phyloP scores from a whole-genome alignment of 1,139 yeast species.

The Suzukiozyma palmioleophila region DNA sequence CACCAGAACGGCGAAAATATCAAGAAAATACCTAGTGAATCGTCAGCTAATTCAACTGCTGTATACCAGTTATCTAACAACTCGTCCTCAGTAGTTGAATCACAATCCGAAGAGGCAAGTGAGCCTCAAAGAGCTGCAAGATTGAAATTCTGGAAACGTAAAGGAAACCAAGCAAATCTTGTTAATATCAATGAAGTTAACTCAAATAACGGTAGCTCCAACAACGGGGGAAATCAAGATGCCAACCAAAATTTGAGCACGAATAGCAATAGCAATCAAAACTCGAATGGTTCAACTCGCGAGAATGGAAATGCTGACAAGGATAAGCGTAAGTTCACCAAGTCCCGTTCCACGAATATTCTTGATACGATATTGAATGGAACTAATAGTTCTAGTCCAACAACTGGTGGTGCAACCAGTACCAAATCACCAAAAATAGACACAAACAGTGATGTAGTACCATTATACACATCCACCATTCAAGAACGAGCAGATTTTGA shows the following conservation, averaged over 20 bases:
- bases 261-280: constrained; percentile 6
- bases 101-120: constrained; percentile 23
- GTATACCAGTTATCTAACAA: constrained; percentile 11
- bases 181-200: constrained; percentile 2
- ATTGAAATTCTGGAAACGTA: constrained; percentile 51
- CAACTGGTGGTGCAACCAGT: neutral
- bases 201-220: neutral
- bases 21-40: constrained; percentile 3
- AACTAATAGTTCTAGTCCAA: constrained; percentile 5
- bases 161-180: constrained; percentile 13
- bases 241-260: constrained; percentile 5
- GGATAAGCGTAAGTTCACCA: constrained; percentile 16
- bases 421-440: constrained; percentile 5
- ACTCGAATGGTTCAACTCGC: constrained; percentile 5
- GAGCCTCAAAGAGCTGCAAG: constrained; percentile 45
- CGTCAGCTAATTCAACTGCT: constrained; percentile 3
- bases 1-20: constrained; percentile 2
- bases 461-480: constrained; percentile 45
- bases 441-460: constrained; percentile 14
- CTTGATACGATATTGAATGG: constrained; percentile 34
- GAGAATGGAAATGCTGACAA: constrained; percentile 3
- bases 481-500: constrained; percentile 56
- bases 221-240: neutral
- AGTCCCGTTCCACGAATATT: constrained; percentile 47
- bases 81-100: constrained; percentile 5